Evolutionary conservation across 2,329 filamentous ascomycete species (phyloP), one percentile per base, ranked within the genome.

Genomic region (Aspergillus phoenicis): DNA sequence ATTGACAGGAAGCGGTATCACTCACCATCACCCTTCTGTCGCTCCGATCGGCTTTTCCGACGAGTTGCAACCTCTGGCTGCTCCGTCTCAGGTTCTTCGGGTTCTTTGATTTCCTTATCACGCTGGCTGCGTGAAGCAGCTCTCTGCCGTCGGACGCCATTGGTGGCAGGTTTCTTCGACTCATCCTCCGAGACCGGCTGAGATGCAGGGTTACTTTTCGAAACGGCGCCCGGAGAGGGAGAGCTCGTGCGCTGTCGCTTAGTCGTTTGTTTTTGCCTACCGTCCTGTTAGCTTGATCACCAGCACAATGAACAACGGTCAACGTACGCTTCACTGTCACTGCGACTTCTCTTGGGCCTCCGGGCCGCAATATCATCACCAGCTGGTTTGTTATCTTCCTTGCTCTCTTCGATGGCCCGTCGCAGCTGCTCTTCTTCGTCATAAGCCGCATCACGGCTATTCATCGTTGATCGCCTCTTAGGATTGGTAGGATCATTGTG

Each of bases 381-480:
- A 36, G 82, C 81, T 11, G 81, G 77, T 52, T 83, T 82, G 10
- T 84, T 87, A 47, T 96, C 91, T 71, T 91, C 89, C 78, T 93
- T 97, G 81, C 95, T 99, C 63, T 96, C 93, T 76, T 98, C 94
- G 68, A 99, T 93, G 30, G 94, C 95, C 67, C 91, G 87, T 58
- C 93, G 87, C 41, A 99, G 77, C 70, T 93, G 89, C 74, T 96
- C 92, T 69, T 96, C 93, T 77, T 99, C 95, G 66, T 98, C 93
- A 70, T 98, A 98, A 22, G 93, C 94, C 45, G 94, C 93, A 75
- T 93, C 90, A 64, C 94, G 88, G 75, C 95, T 99, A 73, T 98
- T 97, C 92, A 98, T 97, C 6, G 95, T 99, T 20, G 93, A 97
- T 28, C 95, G 87, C 62, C 95, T 87, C 75, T 97, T 98, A 39